Conservation (phyloP, 495 filamentous ascomycete genomes). For the Thozetella sp. region DNA sequence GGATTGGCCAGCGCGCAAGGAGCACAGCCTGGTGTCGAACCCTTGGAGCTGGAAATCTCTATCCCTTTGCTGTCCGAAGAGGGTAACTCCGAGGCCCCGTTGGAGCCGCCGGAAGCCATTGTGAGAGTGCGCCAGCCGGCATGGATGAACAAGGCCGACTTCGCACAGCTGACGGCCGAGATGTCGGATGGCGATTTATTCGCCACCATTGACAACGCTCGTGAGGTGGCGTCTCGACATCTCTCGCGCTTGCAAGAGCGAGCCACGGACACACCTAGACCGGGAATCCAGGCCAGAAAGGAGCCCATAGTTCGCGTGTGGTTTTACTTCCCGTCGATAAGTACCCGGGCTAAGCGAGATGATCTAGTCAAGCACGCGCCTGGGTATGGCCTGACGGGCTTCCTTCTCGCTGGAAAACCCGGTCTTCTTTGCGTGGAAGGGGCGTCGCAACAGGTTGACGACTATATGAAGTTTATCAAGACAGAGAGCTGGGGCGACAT, state of each 20-base stretch:
- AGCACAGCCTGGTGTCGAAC: background rate
- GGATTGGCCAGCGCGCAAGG: background rate
- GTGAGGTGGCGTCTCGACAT: background rate
- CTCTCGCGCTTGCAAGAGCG: background rate
- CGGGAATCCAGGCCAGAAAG: background rate
- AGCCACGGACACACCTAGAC: background rate
- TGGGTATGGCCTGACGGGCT: background rate
- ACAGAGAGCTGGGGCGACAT: slow-evolving; percentile 6
- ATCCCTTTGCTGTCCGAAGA: background rate
- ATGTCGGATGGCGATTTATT: background rate
- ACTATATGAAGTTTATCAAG: slow-evolving; percentile 8
- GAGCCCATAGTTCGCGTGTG: background rate
- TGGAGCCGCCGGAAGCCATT: background rate
- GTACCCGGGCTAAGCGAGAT: slow-evolving; percentile 1
- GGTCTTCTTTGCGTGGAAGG: slow-evolving; percentile 3
- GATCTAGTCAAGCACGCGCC: slow-evolving; percentile 5
- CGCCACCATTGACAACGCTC: background rate
- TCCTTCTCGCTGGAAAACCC: slow-evolving; percentile 3
- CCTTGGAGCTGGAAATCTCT: background rate
- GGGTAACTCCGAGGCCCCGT: background rate
- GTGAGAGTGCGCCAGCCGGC: background rate
- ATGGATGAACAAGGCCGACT: slow-evolving; percentile 4
- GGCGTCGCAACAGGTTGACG: background rate
- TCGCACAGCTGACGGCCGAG: background rate
- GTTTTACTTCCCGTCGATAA: slow-evolving; percentile 8